phyloP scores from a whole-genome alignment of 2,329 filamentous ascomycete genomes.

The Hansfordia pulvinata region DNA sequence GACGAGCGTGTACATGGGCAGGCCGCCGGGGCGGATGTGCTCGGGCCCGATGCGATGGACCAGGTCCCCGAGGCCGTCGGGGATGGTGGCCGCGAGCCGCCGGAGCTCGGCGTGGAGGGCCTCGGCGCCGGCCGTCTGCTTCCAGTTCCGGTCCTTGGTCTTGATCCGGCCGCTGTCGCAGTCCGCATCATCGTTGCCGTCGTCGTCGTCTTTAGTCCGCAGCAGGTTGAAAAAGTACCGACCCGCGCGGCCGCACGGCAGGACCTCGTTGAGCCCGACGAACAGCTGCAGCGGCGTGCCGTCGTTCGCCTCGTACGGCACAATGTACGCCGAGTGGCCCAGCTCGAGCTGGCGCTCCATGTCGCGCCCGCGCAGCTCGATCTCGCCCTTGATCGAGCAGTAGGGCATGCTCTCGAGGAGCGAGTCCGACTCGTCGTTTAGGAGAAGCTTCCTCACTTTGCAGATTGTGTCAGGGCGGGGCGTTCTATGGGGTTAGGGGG shows the following conservation, averaged over 20 bases:
- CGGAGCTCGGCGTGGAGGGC: conserved; percentile 35
- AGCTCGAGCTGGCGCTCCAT: conserved; percentile 13
- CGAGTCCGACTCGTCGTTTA: conserved; percentile 7
- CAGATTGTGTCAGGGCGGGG: not conserved
- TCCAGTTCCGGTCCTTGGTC: too few species aligned
- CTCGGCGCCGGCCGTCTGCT: conserved; percentile 32
- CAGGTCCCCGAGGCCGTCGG: conserved; percentile 8
- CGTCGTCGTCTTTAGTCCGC: conserved; percentile 45
- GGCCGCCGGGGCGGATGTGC: conserved; percentile 1
- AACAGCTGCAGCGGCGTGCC: conserved; percentile 6
- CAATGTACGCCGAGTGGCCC: conserved; percentile 12
- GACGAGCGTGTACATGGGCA: conserved; percentile 4
- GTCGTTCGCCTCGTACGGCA: not conserved
- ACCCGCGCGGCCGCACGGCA: conserved; percentile 8
- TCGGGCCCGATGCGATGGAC: conserved; percentile 5
- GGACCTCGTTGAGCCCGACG: conserved; percentile 9
- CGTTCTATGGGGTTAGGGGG: too few species aligned
- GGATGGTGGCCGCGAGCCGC: conserved; percentile 4
- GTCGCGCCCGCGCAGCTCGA: conserved; percentile 8
- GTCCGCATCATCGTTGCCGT: conserved; percentile 75
- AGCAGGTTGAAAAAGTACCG: conserved; percentile 12
- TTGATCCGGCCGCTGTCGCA: too few species aligned
- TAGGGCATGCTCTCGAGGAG: conserved; percentile 7
- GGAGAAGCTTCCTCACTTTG: conserved; percentile 10
- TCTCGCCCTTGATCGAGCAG: conserved; percentile 11